Evolutionary conservation across 805 yeast genomes (phyloP).

Genomic region (Zygoascus flipseniorum): DNA sequence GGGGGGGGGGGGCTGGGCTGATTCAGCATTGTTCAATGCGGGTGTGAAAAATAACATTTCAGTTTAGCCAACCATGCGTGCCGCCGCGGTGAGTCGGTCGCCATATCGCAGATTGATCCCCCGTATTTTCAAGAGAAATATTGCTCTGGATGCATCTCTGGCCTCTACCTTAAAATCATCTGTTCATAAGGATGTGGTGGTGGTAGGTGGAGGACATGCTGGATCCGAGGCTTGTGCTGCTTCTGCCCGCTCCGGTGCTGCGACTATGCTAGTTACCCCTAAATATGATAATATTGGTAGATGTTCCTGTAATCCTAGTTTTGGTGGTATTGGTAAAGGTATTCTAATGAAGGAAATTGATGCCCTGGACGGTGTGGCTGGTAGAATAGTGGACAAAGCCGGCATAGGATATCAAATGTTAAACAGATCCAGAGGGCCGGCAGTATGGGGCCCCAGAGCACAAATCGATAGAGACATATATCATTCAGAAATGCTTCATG

Average conservation of each 20-base stretch:
- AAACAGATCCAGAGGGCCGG: conserved; percentile 84
- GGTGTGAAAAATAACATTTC: too few species aligned
- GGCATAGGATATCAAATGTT: conserved; percentile 87
- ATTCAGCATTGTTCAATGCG: too few species aligned
- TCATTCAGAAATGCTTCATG: conserved; percentile 67
- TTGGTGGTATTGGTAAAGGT: conserved; percentile 99
- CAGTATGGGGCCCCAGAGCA: conserved; percentile 97
- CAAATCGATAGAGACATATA: conserved; percentile 87
- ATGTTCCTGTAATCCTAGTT: conserved; percentile 93
- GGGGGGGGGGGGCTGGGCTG: too few species aligned
- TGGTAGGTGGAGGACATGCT: conserved; percentile 98
- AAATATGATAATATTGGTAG: conserved; percentile 70
- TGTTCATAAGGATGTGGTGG: conserved; percentile 51
- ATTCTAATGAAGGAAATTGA: conserved; percentile 87
- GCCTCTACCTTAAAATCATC: not conserved
- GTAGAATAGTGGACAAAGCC: conserved; percentile 79
- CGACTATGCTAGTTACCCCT: conserved; percentile 72
- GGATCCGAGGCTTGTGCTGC: conserved; percentile 98
- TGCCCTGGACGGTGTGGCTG: conserved; percentile 90
- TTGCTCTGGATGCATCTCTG: not conserved
- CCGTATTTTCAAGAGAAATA: not conserved
- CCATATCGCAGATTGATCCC: too few species aligned
- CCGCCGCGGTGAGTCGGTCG: too few species aligned
- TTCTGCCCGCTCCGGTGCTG: conserved; percentile 73
- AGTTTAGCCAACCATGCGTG: too few species aligned